phyloP scores from a whole-genome alignment of 495 filamentous ascomycete species.

The Penicillium ochrochloron region DNA sequence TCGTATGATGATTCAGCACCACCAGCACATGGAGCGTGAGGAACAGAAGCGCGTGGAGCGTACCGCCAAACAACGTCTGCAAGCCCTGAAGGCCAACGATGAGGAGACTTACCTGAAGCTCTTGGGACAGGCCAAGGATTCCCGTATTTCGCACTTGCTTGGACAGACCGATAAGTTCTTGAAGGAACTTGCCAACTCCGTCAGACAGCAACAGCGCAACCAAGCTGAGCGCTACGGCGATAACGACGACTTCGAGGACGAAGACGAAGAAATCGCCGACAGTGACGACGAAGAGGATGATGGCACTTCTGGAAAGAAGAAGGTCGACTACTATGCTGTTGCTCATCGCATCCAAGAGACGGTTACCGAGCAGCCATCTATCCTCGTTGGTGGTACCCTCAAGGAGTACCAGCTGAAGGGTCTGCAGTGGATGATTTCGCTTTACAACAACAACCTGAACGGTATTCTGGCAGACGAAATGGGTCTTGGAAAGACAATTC shows the following conservation, averaged over 20 bases:
- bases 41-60: constrained; percentile 97
- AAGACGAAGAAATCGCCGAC: constrained; percentile 69
- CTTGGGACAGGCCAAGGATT: constrained; percentile 97
- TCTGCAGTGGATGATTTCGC: constrained; percentile 98
- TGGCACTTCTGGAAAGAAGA: constrained; percentile 65
- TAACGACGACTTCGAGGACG: constrained; percentile 60
- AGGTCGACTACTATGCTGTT: constrained; percentile 97
- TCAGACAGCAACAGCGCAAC: constrained; percentile 87
- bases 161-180: constrained; percentile 97
- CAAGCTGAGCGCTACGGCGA: constrained; percentile 78
- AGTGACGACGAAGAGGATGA: constrained; percentile 72
- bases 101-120: constrained; percentile 98
- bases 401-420: constrained; percentile 99
- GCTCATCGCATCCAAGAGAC: constrained; percentile 95
- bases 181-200: constrained; percentile 89
- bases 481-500: constrained; percentile 99
- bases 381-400: constrained; percentile 86
- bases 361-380: constrained; percentile 76
- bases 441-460: constrained; percentile 99
- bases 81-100: constrained; percentile 97
- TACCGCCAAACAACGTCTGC: constrained; percentile 98
- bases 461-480: constrained; percentile 99
- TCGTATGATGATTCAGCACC: constrained; percentile 81
- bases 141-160: constrained; percentile 94
- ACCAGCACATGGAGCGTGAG: constrained; percentile 97